phyloP scores from a whole-genome alignment of 73 alveolate species.

The Paramecium sexaurelia region DNA sequence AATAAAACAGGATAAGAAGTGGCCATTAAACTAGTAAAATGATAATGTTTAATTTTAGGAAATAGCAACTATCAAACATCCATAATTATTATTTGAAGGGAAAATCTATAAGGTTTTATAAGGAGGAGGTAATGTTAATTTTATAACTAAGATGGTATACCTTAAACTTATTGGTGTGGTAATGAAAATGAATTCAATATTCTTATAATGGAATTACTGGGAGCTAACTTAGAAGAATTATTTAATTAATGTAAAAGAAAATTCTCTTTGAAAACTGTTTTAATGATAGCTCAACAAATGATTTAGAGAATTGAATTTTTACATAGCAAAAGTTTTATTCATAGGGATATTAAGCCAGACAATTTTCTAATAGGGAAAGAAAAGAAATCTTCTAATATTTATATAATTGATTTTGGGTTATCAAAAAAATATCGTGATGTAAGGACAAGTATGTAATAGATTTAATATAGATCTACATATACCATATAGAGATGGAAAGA shows the following conservation, averaged over 20 bases:
- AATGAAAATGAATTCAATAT: slow-evolving; percentile 79
- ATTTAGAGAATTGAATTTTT: slow-evolving; percentile 67
- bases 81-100: not conserved
- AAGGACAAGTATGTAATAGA: slow-evolving; percentile 46
- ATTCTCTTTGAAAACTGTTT: slow-evolving; percentile 71
- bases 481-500: slow-evolving; percentile 66
- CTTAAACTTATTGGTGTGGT: slow-evolving; percentile 85
- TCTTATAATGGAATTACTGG: slow-evolving; percentile 75
- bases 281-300: slow-evolving; percentile 69
- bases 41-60: not conserved
- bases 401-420: slow-evolving; percentile 75
- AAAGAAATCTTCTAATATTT: slow-evolving; percentile 75
- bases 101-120: not conserved
- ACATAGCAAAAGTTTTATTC: slow-evolving; percentile 69
- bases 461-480: slow-evolving; percentile 8
- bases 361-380: slow-evolving; percentile 83
- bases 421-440: slow-evolving; percentile 72
- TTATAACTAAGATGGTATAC: slow-evolving; percentile 78
- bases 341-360: slow-evolving; percentile 79
- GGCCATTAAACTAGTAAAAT: not conserved
- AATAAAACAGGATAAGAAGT: not conserved
- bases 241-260: slow-evolving; percentile 71
- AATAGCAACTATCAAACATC: not conserved
- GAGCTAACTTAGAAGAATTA: slow-evolving; percentile 77
- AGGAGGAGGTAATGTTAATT: not conserved